phyloP scores from a whole-genome alignment of 768 basidiomycete genomes.

The Postia placenta region DNA sequence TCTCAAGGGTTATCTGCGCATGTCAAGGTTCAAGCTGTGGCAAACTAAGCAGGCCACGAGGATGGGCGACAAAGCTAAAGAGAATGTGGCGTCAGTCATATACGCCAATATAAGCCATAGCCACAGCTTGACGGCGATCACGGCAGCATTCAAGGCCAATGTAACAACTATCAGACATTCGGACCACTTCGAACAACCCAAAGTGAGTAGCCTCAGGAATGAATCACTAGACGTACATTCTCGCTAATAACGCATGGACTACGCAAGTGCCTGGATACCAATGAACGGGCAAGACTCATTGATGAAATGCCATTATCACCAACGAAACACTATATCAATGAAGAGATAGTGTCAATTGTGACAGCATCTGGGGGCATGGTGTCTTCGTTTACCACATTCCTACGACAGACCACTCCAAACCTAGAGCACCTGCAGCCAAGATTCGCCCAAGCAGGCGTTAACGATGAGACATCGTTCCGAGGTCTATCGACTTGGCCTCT shows the following conservation, averaged over 20 bases:
- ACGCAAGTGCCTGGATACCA: no score
- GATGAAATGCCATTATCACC: no score
- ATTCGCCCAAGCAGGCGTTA: not conserved
- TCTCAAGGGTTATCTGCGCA: not conserved
- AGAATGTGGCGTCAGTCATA: not conserved
- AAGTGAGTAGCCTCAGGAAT: no score
- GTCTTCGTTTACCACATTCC: not conserved
- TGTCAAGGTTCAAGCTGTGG: not conserved
- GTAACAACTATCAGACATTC: no score
- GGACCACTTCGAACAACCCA: no score
- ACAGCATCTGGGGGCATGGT: not conserved
- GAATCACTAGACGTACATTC: no score
- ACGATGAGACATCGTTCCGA: not conserved
- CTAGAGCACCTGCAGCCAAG: not conserved
- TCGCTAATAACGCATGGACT: no score
- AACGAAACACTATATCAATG: not conserved
- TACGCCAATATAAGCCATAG: not conserved
- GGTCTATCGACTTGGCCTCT: not conserved
- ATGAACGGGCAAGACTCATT: no score
- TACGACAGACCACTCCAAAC: not conserved
- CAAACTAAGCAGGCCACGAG: not conserved
- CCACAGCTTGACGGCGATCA: not conserved
- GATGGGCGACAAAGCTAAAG: not conserved
- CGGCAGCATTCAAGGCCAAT: not conserved
- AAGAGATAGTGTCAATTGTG: no score